Conservation (phyloP, 495 filamentous ascomycete genomes). For the Trichoderma virens region DNA sequence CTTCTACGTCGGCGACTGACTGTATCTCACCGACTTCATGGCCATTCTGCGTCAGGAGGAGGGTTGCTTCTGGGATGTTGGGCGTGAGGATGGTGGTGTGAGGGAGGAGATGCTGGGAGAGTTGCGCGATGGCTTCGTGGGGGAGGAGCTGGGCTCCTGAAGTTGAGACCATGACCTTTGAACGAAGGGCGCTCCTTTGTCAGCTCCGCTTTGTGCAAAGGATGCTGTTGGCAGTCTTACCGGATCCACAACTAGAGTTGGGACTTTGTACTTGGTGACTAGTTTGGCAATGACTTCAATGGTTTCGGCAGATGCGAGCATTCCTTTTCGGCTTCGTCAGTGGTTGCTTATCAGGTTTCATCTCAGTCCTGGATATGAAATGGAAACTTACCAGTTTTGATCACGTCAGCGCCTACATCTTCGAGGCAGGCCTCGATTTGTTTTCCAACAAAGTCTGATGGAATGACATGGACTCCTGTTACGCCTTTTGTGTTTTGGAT, state of each 20-base stretch:
- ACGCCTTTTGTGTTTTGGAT: slow-evolving; percentile 91
- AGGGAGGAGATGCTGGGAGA: slow-evolving; percentile 65
- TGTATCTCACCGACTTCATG: slow-evolving; percentile 39
- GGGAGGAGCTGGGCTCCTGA: slow-evolving; percentile 72
- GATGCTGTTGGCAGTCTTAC: slow-evolving; percentile 36
- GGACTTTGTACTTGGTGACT: slow-evolving; percentile 50
- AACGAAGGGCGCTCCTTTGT: slow-evolving; percentile 6
- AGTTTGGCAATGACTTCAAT: slow-evolving; percentile 67
- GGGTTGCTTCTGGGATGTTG: slow-evolving; percentile 81
- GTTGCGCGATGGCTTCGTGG: slow-evolving; percentile 52
- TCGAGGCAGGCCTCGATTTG: slow-evolving; percentile 76
- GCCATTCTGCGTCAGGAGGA: slow-evolving; percentile 58
- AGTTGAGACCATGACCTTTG: slow-evolving; percentile 90
- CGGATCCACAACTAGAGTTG: slow-evolving; percentile 72
- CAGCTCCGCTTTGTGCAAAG: neutral
- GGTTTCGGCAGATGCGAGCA: slow-evolving; percentile 76
- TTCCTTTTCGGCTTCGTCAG: slow-evolving; percentile 47
- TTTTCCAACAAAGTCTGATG: slow-evolving; percentile 68
- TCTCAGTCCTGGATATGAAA: neutral
- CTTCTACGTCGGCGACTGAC: slow-evolving; percentile 51
- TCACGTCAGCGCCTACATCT: slow-evolving; percentile 80
- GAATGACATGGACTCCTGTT: slow-evolving; percentile 69
- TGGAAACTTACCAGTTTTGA: slow-evolving; percentile 69
- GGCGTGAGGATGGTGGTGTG: slow-evolving; percentile 76
- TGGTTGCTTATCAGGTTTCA: neutral